These are phyloP conservation scores for Trametes polyzona DNA, from an alignment of 1,284 basidiomycete genomes.

Conservation along the genomic window DNA sequence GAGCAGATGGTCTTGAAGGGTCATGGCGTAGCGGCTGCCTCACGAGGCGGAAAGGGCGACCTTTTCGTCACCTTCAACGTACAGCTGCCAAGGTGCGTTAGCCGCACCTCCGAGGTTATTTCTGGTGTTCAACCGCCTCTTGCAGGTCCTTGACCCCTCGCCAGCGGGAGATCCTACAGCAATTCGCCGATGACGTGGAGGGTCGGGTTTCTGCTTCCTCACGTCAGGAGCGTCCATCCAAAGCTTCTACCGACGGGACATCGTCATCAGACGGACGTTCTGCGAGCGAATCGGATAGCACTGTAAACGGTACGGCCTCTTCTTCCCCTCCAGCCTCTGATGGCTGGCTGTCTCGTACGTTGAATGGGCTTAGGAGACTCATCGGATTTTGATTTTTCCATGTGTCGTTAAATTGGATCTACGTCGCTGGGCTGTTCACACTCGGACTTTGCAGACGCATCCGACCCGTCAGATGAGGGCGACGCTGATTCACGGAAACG, in stretches of 20 bases:
- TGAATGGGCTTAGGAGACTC: constrained; percentile 68
- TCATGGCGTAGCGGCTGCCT: constrained; percentile 80
- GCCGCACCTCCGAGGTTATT: constrained; percentile 19
- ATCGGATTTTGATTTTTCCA: constrained; percentile 68
- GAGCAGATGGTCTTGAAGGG: constrained; percentile 96
- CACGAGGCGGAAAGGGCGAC: constrained; percentile 79
- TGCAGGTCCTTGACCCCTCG: constrained; percentile 77
- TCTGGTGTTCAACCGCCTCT: constrained; percentile 20
- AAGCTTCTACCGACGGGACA: constrained; percentile 23
- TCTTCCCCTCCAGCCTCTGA: constrained; percentile 58
- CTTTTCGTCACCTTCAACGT: constrained; percentile 90
- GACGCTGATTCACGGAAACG: constrained; percentile 27
- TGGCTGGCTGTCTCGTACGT: constrained; percentile 70
- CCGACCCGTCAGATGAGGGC: constrained; percentile 13
- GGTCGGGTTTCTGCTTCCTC: constrained; percentile 49
- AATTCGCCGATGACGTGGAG: constrained; percentile 93
- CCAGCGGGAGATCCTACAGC: constrained; percentile 87
- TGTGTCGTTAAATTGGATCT: constrained; percentile 40
- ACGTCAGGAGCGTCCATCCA: constrained; percentile 24
- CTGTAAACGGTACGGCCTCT: constrained; percentile 76
- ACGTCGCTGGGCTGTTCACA: constrained; percentile 6
- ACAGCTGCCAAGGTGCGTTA: constrained; percentile 84
- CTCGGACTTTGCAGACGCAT: constrained; percentile 8
- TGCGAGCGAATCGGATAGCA: constrained; percentile 29
- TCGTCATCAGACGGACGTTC: constrained; percentile 20